Evolutionary conservation across 2,329 filamentous ascomycete genomes (phyloP).

Genomic region (Ilyonectria mors-panacis): DNA sequence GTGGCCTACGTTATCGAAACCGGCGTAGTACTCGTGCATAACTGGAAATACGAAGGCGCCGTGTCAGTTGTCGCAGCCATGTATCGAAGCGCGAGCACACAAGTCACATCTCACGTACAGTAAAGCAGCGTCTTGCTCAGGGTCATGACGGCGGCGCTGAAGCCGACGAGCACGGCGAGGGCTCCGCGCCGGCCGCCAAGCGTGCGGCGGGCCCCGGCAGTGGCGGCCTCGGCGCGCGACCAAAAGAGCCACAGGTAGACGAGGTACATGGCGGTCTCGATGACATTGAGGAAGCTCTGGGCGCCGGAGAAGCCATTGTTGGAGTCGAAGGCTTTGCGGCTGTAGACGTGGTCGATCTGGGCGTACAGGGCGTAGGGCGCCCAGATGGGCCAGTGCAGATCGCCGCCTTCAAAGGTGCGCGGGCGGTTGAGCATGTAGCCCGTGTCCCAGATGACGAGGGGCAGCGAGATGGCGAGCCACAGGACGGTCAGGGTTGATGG

Average conservation of each 20-base stretch:
- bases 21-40: constrained; percentile 70
- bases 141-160: constrained; percentile 71
- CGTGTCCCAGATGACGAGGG: constrained; percentile 86
- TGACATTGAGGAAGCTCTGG: constrained; percentile 77
- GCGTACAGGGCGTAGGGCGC: constrained; percentile 86
- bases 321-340: constrained; percentile 78
- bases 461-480: constrained; percentile 83
- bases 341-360: constrained; percentile 85
- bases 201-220: constrained; percentile 47
- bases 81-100: background rate
- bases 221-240: constrained; percentile 30
- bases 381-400: constrained; percentile 80
- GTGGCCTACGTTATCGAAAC: constrained; percentile 71
- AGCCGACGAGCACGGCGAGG: constrained; percentile 63
- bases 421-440: constrained; percentile 85
- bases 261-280: constrained; percentile 77
- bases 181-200: constrained; percentile 62
- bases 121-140: constrained; percentile 74
- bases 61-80: constrained; percentile 1
- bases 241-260: constrained; percentile 65
- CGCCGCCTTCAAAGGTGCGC: constrained; percentile 84
- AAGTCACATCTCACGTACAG: constrained; percentile 59
- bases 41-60: constrained; percentile 52
- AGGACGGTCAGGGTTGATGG: constrained; percentile 66
- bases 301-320: constrained; percentile 83